Conservation (phyloP, 139 green algal genomes). For the Micractinium sp. region DNA sequence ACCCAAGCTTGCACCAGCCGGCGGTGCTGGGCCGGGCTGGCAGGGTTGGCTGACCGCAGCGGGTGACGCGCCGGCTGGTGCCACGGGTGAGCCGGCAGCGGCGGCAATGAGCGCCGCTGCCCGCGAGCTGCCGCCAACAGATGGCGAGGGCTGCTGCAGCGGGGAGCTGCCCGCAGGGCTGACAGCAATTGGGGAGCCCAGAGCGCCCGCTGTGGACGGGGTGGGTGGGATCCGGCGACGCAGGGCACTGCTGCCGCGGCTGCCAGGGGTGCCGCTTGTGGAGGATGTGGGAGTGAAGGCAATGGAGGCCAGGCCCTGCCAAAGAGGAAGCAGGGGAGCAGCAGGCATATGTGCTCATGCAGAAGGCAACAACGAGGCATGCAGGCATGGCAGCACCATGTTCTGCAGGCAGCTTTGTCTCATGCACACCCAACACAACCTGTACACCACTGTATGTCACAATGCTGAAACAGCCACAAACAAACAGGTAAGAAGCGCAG, state of each 20-base stretch:
- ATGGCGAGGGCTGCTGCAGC: not conserved
- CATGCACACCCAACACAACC: not conserved
- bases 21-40: not conserved
- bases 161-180: not conserved
- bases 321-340: not conserved
- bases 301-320: constrained; percentile 41
- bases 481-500: not conserved
- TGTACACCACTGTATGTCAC: too few species aligned
- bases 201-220: not conserved
- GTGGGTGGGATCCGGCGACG: not conserved
- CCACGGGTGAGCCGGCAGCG: not conserved
- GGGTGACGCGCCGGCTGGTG: not conserved
- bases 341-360: not conserved
- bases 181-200: constrained; percentile 5
- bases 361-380: not conserved
- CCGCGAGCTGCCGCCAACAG: not conserved
- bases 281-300: constrained; percentile 33
- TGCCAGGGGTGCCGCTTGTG: constrained; percentile 19
- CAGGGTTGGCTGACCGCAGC: not conserved
- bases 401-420: not conserved
- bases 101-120: constrained; percentile 6
- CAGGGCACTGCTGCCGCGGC: constrained; percentile 11
- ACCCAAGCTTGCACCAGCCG: too few species aligned
- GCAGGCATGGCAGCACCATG: not conserved
- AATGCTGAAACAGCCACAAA: not conserved